Evolutionary conservation across 306 rosid species (phyloP).

Genomic region (Luffa acutangula): DNA sequence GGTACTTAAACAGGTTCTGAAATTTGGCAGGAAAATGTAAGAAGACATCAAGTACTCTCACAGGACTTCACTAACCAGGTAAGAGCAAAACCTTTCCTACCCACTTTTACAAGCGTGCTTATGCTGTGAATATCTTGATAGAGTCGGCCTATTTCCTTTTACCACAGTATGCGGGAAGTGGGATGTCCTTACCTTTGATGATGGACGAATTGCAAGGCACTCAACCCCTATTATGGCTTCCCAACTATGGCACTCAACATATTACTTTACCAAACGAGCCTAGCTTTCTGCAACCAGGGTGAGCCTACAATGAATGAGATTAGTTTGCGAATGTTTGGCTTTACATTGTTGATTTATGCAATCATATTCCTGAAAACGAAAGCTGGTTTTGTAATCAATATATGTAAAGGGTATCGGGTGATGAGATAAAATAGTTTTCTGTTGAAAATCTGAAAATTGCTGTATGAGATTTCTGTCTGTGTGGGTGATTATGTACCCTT

Average conservation of each 20-base stretch:
- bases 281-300: constrained; percentile 24
- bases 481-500: constrained; percentile 3
- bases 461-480: not conserved
- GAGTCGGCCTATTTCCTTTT: not conserved
- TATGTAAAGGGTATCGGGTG: not conserved
- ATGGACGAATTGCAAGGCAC: constrained; percentile 57
- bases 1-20: not conserved
- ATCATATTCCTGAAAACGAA: not conserved
- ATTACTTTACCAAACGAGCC: constrained; percentile 54
- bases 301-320: not conserved
- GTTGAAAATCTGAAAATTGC: not conserved
- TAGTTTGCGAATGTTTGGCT: not conserved
- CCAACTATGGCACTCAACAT: constrained; percentile 36
- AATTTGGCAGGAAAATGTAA: constrained; percentile 47
- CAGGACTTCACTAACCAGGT: constrained; percentile 75
- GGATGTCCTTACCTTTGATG: constrained; percentile 55
- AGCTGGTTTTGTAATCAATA: not conserved
- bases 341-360: not conserved
- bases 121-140: not conserved
- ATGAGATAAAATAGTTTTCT: not conserved
- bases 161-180: constrained; percentile 69
- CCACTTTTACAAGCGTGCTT: not conserved
- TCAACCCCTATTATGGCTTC: constrained; percentile 51
- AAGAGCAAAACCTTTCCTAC: constrained; percentile 1
- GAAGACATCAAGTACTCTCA: constrained; percentile 64